Evolutionary conservation across 106 monocot species (phyloP), one percentile per base, ranked within the genome.

Genomic region (Acorus gramineus): DNA sequence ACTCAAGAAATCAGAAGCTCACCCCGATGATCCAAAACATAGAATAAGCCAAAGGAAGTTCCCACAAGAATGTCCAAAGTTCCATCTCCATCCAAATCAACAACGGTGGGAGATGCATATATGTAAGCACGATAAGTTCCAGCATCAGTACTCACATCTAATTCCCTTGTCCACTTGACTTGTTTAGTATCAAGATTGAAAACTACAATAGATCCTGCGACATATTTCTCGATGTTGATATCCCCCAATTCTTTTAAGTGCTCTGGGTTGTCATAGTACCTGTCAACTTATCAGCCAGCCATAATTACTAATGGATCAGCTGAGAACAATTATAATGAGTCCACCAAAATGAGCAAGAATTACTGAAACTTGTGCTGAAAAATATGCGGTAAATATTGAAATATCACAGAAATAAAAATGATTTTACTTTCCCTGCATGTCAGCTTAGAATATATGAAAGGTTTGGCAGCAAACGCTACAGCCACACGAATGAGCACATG

Each of bases 21-120:
- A 92, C 98, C 98, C 53, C 47, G 85, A 79, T 98, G 98, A 83
- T 98, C 92, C 65, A 98, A 68, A 74, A 78, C 70, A 78, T 98
- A 98, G 68, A 92, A 71, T 11, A 92, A 75, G 48, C 98, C 98
- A 79, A 72, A 89, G 46, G 88, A 81, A 67, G 83, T 88, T 7
- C 98, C 98, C 57, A 98, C 79, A 71, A 98, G 85, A 72, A 98
- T 98, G 68, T 98, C 98, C 83, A 98, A 59, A 72, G 88, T 77
- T 60, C 98, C 92, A 79, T 96, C 96, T 65, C 96, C 91, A 81
- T 96, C 96, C 70, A 96, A 80, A 64, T 96, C 96, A 74, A 71
- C 79, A 63, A 96, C 96, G 55, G 87, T 87, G 7, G 96, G 96
- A 66, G 96, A 83, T 60, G 87, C 83, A 70, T 87, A 91, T 67